Evolutionary conservation across 2,329 filamentous ascomycete species (phyloP).

Genomic region (Stagonosporopsis cucurbitacearum): DNA sequence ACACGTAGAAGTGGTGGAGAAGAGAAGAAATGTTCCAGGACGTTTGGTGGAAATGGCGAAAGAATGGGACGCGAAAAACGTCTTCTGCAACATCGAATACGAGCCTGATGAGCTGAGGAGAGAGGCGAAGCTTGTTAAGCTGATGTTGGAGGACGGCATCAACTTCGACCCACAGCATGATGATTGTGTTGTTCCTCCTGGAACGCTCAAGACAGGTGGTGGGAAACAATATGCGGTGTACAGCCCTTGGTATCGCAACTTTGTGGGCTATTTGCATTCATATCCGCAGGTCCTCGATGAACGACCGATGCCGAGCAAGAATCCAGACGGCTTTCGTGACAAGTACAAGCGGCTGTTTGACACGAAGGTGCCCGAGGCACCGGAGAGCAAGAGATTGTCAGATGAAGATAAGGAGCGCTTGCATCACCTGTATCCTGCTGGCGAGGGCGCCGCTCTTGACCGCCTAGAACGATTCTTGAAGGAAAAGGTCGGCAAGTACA

Average conservation of each 20-base stretch:
- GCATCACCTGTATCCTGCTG: slow-evolving; percentile 53
- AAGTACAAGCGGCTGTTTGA: slow-evolving; percentile 54
- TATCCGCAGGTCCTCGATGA: slow-evolving; percentile 71
- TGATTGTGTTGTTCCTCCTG: slow-evolving; percentile 81
- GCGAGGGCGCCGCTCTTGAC: slow-evolving; percentile 53
- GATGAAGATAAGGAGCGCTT: slow-evolving; percentile 49
- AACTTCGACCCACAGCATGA: slow-evolving; percentile 78
- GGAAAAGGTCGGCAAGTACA: slow-evolving; percentile 51
- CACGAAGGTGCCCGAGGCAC: slow-evolving; percentile 52
- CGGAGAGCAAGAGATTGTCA: slow-evolving; percentile 66
- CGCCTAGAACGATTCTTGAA: slow-evolving; percentile 55
- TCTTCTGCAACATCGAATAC: slow-evolving; percentile 88
- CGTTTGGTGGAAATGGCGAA: slow-evolving; percentile 70
- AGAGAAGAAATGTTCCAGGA: slow-evolving; percentile 66
- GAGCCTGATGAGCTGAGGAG: slow-evolving; percentile 88
- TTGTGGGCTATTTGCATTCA: slow-evolving; percentile 74
- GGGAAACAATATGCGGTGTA: slow-evolving; percentile 87
- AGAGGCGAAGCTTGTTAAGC: slow-evolving; percentile 70
- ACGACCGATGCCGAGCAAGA: slow-evolving; percentile 64
- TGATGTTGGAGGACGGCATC: slow-evolving; percentile 68
- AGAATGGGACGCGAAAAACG: slow-evolving; percentile 74
- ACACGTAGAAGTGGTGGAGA: slow-evolving; percentile 73
- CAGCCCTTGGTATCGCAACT: slow-evolving; percentile 79
- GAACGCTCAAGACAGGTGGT: slow-evolving; percentile 67
- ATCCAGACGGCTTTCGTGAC: slow-evolving; percentile 58